Conservation (phyloP, 257 asterid species). For the Rehmannia glutinosa region DNA sequence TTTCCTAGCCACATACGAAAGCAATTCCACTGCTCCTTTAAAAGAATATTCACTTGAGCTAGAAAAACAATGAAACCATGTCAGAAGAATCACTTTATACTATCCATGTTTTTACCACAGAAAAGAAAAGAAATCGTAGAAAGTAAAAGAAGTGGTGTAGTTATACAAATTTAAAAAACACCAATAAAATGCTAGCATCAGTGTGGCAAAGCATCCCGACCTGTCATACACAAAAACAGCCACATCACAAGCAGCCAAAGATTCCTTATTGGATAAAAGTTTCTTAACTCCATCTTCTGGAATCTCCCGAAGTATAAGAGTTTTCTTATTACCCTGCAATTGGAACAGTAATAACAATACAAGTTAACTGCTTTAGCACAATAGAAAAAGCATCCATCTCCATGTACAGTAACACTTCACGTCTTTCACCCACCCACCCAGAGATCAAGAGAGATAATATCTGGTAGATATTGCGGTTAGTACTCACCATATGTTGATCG, state of each 20-base stretch:
- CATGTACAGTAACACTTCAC: conserved; percentile 1
- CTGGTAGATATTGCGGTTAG: conserved; percentile 4
- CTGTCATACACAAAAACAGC: conserved; percentile 93
- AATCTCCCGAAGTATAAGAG: conserved; percentile 83
- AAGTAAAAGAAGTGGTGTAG: background rate
- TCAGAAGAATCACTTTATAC: conserved; percentile 8
- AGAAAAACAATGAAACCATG: conserved; percentile 15
- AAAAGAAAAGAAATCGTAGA: background rate
- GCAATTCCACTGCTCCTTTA: conserved; percentile 74
- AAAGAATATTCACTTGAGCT: conserved; percentile 84
- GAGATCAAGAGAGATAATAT: background rate
- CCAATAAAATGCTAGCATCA: background rate
- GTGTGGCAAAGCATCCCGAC: conserved; percentile 34
- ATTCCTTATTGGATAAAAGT: conserved; percentile 61
- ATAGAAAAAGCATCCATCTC: conserved; percentile 3
- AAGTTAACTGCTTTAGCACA: background rate
- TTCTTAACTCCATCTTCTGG: conserved; percentile 76
- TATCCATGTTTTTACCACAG: background rate
- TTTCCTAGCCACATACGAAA: conserved; percentile 60
- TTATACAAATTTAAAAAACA: background rate
- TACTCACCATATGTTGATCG: conserved; percentile 67
- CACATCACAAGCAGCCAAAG: conserved; percentile 77
- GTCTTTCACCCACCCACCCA: conserved; percentile 8
- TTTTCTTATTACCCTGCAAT: conserved; percentile 73
- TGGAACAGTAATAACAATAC: background rate